Evolutionary conservation across 1,139 yeast genomes (phyloP).

Genomic region (Nematodospora anomalae): DNA sequence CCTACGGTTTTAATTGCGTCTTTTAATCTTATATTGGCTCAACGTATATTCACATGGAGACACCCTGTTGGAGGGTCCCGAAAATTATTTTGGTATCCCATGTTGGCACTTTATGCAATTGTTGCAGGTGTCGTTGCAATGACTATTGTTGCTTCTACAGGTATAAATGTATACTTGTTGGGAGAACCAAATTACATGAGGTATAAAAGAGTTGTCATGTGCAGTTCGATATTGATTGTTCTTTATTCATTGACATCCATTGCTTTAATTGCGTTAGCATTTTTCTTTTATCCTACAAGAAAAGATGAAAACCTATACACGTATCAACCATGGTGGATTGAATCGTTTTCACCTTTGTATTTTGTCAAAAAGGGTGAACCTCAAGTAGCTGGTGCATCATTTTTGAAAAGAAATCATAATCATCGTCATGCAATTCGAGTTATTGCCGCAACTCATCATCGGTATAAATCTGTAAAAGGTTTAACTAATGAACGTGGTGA

Average conservation of each 20-base stretch:
- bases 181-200: slow-evolving; percentile 43
- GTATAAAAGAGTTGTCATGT: slow-evolving; percentile 59
- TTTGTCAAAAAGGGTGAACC: slow-evolving; percentile 53
- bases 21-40: slow-evolving; percentile 67
- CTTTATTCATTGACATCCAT: slow-evolving; percentile 59
- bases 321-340: slow-evolving; percentile 81
- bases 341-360: slow-evolving; percentile 56
- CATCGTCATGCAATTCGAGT: slow-evolving; percentile 54
- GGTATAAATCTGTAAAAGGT: slow-evolving; percentile 44
- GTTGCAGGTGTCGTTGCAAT: slow-evolving; percentile 61
- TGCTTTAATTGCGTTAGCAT: slow-evolving; percentile 51
- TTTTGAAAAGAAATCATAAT: slow-evolving; percentile 49
- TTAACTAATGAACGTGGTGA: slow-evolving; percentile 45
- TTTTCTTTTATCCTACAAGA: slow-evolving; percentile 54
- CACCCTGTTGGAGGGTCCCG: slow-evolving; percentile 76
- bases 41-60: slow-evolving; percentile 77
- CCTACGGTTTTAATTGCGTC: slow-evolving; percentile 58
- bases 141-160: slow-evolving; percentile 66
- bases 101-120: slow-evolving; percentile 52
- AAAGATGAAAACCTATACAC: slow-evolving; percentile 56
- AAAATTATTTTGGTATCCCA: slow-evolving; percentile 51
- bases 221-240: slow-evolving; percentile 57
- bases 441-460: slow-evolving; percentile 48
- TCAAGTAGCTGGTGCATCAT: slow-evolving; percentile 49
- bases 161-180: slow-evolving; percentile 63